These are phyloP conservation scores for Mycena pura DNA, from an alignment of 768 basidiomycete genomes.

Conservation along the genomic window DNA sequence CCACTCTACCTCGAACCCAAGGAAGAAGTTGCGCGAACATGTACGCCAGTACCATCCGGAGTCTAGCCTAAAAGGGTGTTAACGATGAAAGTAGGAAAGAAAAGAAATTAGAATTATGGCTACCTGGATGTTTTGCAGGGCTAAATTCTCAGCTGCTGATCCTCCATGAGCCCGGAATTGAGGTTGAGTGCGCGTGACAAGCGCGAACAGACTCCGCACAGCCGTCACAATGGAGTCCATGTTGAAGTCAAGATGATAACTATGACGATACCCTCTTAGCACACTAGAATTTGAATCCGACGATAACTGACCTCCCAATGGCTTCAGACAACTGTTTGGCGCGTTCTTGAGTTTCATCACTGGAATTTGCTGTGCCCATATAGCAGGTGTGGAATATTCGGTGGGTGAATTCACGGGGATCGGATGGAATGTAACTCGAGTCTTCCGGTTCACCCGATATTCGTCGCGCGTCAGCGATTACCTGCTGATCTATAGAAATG, in stretches of 20 bases:
- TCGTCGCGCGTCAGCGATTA: constrained; percentile 89
- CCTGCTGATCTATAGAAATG: constrained; percentile 66
- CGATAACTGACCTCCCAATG: constrained; percentile 79
- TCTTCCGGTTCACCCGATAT: constrained; percentile 85
- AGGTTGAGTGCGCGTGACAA: constrained; percentile 70
- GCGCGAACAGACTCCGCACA: constrained; percentile 79
- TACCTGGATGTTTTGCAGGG: constrained; percentile 96
- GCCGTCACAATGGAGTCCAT: constrained; percentile 93
- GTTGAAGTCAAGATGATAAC: constrained; percentile 94
- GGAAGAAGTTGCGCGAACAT: constrained; percentile 95
- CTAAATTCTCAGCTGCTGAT: constrained; percentile 86
- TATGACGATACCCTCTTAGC: constrained; percentile 34
- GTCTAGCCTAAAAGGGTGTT: constrained; percentile 64
- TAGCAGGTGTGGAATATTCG: constrained; percentile 97
- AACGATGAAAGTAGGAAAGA: neutral
- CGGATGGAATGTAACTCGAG: constrained; percentile 84
- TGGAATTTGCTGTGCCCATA: constrained; percentile 99
- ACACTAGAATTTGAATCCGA: neutral
- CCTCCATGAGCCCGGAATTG: constrained; percentile 91
- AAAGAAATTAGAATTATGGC: neutral
- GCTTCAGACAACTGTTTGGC: constrained; percentile 88
- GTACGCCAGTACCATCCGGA: constrained; percentile 95
- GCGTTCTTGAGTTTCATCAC: constrained; percentile 79
- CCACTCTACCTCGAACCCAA: constrained; percentile 84
- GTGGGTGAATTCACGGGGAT: constrained; percentile 84